phyloP scores from a whole-genome alignment of 2,329 filamentous ascomycete genomes.

The Beauveria bassiana region DNA sequence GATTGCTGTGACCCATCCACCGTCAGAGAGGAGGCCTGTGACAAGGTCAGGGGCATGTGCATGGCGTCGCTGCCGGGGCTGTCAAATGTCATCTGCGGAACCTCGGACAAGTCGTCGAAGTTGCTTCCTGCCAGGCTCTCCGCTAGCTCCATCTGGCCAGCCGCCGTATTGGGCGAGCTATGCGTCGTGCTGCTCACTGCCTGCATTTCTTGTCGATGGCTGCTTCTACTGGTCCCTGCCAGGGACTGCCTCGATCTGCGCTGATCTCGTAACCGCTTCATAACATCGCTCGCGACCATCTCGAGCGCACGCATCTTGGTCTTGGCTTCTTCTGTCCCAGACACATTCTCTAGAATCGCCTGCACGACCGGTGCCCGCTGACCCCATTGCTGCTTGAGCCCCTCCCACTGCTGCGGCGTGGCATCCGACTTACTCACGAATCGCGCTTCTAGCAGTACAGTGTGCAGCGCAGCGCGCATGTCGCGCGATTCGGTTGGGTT shows the following conservation, averaged over 20 bases:
- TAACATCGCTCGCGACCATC: conserved; percentile 64
- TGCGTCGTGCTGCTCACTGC: neutral
- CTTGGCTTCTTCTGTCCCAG: conserved; percentile 43
- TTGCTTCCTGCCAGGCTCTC: conserved; percentile 16
- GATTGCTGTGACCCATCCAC: conserved; percentile 17
- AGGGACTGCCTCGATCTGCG: conserved; percentile 23
- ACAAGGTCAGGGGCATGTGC: conserved; percentile 18
- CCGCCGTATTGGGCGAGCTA: conserved; percentile 12
- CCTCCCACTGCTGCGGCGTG: conserved; percentile 62
- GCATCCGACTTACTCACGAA: conserved; percentile 69
- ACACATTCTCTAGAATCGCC: conserved; percentile 42
- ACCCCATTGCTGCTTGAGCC: conserved; percentile 63
- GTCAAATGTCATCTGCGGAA: conserved; percentile 19
- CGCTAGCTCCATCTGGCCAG: conserved; percentile 15
- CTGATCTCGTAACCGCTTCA: conserved; percentile 68
- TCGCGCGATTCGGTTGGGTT: conserved; percentile 44
- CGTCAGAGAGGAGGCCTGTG: conserved; percentile 16
- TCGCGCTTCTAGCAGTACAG: conserved; percentile 55
- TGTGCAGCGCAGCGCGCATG: conserved; percentile 58
- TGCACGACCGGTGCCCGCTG: conserved; percentile 47
- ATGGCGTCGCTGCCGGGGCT: conserved; percentile 16
- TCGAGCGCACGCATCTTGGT: conserved; percentile 60
- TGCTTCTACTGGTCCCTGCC: neutral
- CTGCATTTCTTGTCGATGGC: neutral
- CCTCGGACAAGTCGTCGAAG: conserved; percentile 20